These are phyloP conservation scores for Cytospora leucostoma DNA, from an alignment of 2,329 filamentous ascomycete species.

Conservation along the genomic window DNA sequence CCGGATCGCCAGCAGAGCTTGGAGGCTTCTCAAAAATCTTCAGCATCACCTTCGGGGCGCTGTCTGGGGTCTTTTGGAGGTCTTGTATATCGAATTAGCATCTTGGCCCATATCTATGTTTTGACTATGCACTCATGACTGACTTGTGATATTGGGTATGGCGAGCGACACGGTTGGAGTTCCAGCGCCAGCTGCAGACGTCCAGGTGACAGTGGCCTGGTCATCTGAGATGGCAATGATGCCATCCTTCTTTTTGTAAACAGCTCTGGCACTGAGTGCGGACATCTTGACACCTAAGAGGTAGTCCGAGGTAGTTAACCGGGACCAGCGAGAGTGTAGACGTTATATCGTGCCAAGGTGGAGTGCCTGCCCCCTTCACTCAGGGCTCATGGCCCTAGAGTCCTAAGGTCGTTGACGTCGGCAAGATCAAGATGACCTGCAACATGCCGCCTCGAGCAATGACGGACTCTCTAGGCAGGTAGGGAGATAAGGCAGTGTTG, in stretches of 20 bases:
- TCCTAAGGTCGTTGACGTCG: constrained; percentile 2
- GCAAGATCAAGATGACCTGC: neutral
- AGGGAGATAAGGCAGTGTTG: neutral
- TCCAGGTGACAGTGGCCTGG: constrained; percentile 77
- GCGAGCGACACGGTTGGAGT: constrained; percentile 68
- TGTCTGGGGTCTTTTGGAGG: constrained; percentile 90
- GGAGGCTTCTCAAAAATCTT: constrained; percentile 80
- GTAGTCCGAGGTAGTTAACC: neutral
- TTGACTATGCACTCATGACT: constrained; percentile 34
- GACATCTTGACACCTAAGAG: constrained; percentile 47
- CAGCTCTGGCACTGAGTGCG: constrained; percentile 64
- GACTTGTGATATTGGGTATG: constrained; percentile 81
- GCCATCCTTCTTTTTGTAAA: constrained; percentile 97
- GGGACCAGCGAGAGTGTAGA: neutral
- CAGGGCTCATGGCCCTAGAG: constrained; percentile 10
- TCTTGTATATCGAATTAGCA: constrained; percentile 53
- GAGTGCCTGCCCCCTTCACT: neutral
- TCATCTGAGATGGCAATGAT: constrained; percentile 74
- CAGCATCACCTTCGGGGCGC: constrained; percentile 86
- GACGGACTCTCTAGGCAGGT: neutral
- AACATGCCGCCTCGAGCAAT: neutral
- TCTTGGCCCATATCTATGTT: too few relatives aligned
- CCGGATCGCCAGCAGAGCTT: constrained; percentile 55
- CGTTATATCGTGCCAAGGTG: neutral
- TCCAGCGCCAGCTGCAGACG: constrained; percentile 64